Percentiles rank a stretch among this genome's conserved stretches.
Conservation (phyloP, 2,329 filamentous ascomycete species). For the Geosmithia flava region DNA sequence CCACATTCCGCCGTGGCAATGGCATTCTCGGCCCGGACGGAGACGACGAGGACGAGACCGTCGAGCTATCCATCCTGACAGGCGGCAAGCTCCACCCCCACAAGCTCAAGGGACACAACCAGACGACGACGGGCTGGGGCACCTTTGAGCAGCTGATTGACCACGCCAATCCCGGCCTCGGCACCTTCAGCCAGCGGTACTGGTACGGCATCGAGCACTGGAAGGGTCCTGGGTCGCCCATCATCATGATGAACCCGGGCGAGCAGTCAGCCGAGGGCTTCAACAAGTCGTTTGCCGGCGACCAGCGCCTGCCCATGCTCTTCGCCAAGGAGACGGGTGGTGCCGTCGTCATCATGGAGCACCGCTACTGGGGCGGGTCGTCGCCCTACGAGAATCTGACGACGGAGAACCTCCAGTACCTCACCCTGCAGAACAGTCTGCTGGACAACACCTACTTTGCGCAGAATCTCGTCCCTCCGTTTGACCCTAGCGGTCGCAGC, state of each 20-base stretch:
- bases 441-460: slow-evolving; percentile 71
- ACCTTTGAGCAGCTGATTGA: slow-evolving; percentile 45
- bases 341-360: slow-evolving; percentile 65
- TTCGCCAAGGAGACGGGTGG: slow-evolving; percentile 56
- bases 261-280: slow-evolving; percentile 46
- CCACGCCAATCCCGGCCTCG: slow-evolving; percentile 41
- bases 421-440: slow-evolving; percentile 67
- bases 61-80: neutral
- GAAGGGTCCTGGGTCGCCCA: slow-evolving; percentile 61
- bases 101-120: neutral
- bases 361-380: slow-evolving; percentile 71
- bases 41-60: neutral
- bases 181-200: slow-evolving; percentile 58
- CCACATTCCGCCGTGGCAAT: slow-evolving; percentile 1
- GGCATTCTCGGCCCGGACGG: neutral
- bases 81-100: neutral
- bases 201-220: slow-evolving; percentile 71
- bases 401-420: slow-evolving; percentile 58
- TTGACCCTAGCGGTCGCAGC: slow-evolving; percentile 50
- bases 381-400: slow-evolving; percentile 51
- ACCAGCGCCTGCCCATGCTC: slow-evolving; percentile 55
- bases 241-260: slow-evolving; percentile 54
- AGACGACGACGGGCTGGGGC: slow-evolving; percentile 3
- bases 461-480: slow-evolving; percentile 53
- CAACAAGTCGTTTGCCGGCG: slow-evolving; percentile 53